Evolutionary conservation across 495 filamentous ascomycete species (phyloP).

Genomic region (Aspergillus coremiiformis): DNA sequence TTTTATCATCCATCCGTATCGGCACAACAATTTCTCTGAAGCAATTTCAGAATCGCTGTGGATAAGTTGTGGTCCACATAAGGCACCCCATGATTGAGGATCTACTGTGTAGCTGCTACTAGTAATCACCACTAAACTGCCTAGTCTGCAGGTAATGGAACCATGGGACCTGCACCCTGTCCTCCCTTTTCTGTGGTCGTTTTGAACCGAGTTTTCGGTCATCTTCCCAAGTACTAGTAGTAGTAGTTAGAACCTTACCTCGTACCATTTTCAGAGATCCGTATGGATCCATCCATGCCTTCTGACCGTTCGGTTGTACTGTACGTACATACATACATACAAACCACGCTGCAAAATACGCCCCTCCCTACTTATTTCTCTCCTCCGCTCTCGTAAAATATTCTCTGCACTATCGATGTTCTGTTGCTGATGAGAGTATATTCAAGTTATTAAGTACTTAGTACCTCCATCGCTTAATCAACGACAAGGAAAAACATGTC

Average conservation of each 20-base stretch:
- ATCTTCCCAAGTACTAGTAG: neutral
- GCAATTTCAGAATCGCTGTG: neutral
- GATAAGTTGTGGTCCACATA: slow-evolving; percentile 7
- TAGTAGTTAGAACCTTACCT: slow-evolving; percentile 4
- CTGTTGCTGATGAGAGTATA: neutral
- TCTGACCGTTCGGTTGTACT: slow-evolving; percentile 3
- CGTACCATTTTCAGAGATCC: slow-evolving; percentile 6
- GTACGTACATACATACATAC: too few relatives aligned
- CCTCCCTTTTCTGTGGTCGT: slow-evolving; percentile 8
- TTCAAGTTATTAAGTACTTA: too few relatives aligned
- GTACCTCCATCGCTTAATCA: neutral
- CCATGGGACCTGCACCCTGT: slow-evolving; percentile 7
- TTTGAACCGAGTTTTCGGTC: slow-evolving; percentile 12
- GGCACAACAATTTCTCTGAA: neutral
- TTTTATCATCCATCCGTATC: neutral
- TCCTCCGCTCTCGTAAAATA: slow-evolving; percentile 1
- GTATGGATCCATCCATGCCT: slow-evolving; percentile 3
- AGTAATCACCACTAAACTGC: slow-evolving; percentile 17
- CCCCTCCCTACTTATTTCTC: slow-evolving; percentile 1
- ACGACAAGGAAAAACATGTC: neutral
- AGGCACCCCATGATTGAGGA: slow-evolving; percentile 6
- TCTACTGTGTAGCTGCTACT: slow-evolving; percentile 16
- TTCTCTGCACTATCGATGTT: neutral
- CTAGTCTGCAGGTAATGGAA: slow-evolving; percentile 7
- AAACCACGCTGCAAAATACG: slow-evolving; percentile 6